Base-by-base conservation (phyloP, 2,329 filamentous ascomycete species). In the Drechslera avenae region DNA sequence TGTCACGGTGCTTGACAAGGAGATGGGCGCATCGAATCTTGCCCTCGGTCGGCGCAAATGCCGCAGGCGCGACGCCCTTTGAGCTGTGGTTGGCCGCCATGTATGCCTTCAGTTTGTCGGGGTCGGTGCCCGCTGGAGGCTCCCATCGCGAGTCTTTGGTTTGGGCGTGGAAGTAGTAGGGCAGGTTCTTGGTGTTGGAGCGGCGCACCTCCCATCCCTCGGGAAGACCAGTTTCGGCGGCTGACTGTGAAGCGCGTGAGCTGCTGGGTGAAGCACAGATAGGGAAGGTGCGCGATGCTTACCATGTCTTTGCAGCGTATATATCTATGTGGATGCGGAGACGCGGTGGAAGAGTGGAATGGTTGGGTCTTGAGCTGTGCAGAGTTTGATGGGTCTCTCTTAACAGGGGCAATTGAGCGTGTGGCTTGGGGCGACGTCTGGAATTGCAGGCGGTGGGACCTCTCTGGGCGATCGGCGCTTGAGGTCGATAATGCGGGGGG, bases 131-230 rank as follows among this genome's bases (percentile, higher is more conserved):
- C 36, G 84, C 74, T 7, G 94, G 94, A 3, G 94, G 93, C 73
- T 97, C 94, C 94, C 94, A 99, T 77, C 90, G 86, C 57, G 94
- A 97, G 72, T 91, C 86, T 74, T 92, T 93, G 58, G 91, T 90
- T 63, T 78, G 79, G 37, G 88, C 80, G 77, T 97, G 95, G 87
- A 97, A 97, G 81, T 97, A 99, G 82, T 99, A 99, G 31, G 94
- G 94, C 30, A 97, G 88, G 78, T 96, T 96, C 81, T 97, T 97
- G 76, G 91, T 96, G 81, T 97, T 96, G 75, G 91, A 96, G 79
- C 95, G 91, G 74, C 94, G 91, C 71, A 99, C 91, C 79, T 97
- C 94, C 92, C 93, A 97, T 74, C 86, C 86, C 41, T 85, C 75
- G 56, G 92, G 92, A 58, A 97, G 85, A 73, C 93, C 93, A 26